Conservation (phyloP, 768 basidiomycete genomes). For the Lactarius hatsudake region DNA sequence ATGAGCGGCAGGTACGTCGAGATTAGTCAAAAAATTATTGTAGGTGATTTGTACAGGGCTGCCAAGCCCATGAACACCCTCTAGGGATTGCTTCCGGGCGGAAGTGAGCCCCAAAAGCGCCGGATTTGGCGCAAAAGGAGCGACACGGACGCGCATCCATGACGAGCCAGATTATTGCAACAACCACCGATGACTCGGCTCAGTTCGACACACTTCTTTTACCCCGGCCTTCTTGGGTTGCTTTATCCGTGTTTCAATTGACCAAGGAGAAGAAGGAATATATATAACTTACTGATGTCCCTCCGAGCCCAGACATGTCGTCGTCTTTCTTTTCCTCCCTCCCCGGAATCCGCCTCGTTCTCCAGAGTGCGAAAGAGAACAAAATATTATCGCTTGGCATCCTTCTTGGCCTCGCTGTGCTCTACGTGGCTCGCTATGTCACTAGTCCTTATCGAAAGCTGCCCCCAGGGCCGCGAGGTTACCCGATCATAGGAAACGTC, state of each 20-base stretch:
- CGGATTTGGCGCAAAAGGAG: slow-evolving; percentile 1
- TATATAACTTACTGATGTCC: background rate
- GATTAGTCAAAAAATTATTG: slow-evolving; percentile 24
- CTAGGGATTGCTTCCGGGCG: slow-evolving; percentile 16
- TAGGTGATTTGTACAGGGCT: slow-evolving; percentile 24
- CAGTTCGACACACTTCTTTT: background rate
- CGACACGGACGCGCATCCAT: no score
- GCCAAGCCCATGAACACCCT: slow-evolving; percentile 7
- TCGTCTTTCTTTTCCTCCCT: slow-evolving; percentile 1
- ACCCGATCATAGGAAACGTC: slow-evolving; percentile 23
- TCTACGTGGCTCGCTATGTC: slow-evolving; percentile 7
- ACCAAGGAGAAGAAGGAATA: background rate
- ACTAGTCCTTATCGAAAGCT: slow-evolving; percentile 21
- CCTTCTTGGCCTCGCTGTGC: slow-evolving; percentile 2
- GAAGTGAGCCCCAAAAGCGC: slow-evolving; percentile 16
- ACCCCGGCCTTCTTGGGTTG: no score
- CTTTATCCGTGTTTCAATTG: background rate
- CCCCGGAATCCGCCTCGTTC: background rate
- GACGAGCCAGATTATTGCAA: no score
- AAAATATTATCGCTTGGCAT: slow-evolving; percentile 19
- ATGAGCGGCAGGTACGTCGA: slow-evolving; percentile 25
- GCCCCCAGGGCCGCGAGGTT: slow-evolving; percentile 22
- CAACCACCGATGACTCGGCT: no score
- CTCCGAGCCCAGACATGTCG: background rate
- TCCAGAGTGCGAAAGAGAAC: slow-evolving; percentile 10